Percentiles rank a stretch among this genome's conserved stretches.
Evolutionary conservation across 345 rosid species (phyloP).

Genomic region (Hirschfeldia incana): DNA sequence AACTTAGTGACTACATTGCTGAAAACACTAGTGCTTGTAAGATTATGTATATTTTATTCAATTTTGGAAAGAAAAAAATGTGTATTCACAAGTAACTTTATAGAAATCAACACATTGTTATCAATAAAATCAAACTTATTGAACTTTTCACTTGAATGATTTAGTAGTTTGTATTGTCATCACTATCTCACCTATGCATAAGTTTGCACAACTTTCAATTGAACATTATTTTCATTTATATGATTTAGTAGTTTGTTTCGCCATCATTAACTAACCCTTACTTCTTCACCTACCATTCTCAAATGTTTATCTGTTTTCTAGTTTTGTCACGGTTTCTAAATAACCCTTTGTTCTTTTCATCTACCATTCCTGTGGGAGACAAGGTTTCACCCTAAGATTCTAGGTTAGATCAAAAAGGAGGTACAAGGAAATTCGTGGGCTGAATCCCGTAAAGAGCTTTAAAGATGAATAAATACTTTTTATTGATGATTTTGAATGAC

Average conservation of each 20-base stretch:
- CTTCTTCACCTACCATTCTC: background rate
- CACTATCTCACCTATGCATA: background rate
- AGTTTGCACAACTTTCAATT: background rate
- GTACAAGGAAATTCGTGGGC: no score
- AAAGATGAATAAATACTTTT: no score
- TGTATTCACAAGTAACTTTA: background rate
- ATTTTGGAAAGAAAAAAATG: background rate
- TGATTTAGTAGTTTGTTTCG: background rate
- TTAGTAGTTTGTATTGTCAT: background rate
- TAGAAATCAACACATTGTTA: background rate
- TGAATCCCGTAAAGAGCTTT: no score
- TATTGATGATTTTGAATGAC: no score
- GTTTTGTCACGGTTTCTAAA: background rate
- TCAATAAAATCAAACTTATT: background rate
- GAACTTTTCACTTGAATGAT: background rate
- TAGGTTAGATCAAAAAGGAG: no score
- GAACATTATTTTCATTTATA: background rate
- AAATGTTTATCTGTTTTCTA: background rate
- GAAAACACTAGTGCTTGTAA: constrained; percentile 9
- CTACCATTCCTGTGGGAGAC: no score
- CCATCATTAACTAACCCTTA: background rate
- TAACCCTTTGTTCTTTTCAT: no score
- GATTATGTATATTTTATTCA: background rate
- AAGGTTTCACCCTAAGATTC: no score
- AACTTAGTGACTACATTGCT: constrained; percentile 8